Conservation (phyloP, 2,329 filamentous ascomycete genomes). For the Penicillium sp. region DNA sequence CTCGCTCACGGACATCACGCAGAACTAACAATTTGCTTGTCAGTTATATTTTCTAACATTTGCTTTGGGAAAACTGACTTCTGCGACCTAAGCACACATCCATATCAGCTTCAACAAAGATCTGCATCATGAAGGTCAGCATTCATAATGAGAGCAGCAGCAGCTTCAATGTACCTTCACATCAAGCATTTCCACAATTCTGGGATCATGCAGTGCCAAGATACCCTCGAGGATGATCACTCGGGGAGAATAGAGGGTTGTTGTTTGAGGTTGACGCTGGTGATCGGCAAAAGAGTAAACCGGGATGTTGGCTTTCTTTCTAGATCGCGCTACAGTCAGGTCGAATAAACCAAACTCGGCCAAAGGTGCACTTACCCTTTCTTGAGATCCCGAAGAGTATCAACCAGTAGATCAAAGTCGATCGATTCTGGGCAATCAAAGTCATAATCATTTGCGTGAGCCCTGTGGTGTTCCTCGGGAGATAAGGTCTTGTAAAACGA, state of each 20-base stretch:
- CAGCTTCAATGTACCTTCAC: slow-evolving; percentile 68
- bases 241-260: slow-evolving; percentile 91
- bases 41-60: slow-evolving; percentile 14
- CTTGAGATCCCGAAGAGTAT: slow-evolving; percentile 81
- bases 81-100: slow-evolving; percentile 89
- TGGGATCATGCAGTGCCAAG: slow-evolving; percentile 85
- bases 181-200: slow-evolving; percentile 83
- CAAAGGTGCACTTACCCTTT: slow-evolving; percentile 66
- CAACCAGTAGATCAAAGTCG: slow-evolving; percentile 86
- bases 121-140: slow-evolving; percentile 49
- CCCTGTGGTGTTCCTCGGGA: slow-evolving; percentile 73
- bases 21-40: slow-evolving; percentile 59
- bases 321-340: slow-evolving; percentile 15
- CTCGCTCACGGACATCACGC: slow-evolving; percentile 86
- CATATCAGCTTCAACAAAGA: slow-evolving; percentile 94
- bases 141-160: background rate
- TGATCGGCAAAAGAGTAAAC: slow-evolving; percentile 96
- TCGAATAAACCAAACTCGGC: background rate
- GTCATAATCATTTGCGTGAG: slow-evolving; percentile 90
- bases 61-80: slow-evolving; percentile 56
- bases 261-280: slow-evolving; percentile 74
- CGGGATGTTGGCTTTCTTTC: slow-evolving; percentile 73
- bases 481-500: slow-evolving; percentile 94
- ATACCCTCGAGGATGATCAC: slow-evolving; percentile 96
- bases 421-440: slow-evolving; percentile 94